Percentiles rank a stretch among this genome's conserved stretches.
phyloP scores from a whole-genome alignment of 352 stramenopile species.

The Phytophthora meadii region DNA sequence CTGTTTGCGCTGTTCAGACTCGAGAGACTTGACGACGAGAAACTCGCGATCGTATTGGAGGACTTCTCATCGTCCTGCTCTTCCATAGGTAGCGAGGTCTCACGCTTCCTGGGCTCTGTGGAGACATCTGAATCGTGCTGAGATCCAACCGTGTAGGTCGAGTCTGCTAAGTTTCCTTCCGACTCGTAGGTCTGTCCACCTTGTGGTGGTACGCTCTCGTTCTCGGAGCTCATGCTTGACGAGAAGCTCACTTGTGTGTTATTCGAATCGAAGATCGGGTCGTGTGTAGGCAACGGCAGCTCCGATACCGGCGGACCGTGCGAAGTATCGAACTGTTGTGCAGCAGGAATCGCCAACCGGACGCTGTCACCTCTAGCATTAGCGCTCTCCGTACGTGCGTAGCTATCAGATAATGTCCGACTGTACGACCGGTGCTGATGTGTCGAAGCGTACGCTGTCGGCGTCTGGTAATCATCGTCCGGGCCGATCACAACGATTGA shows the following conservation, averaged over 20 bases:
- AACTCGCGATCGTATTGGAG: conserved; percentile 31
- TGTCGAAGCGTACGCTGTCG: conserved; percentile 5
- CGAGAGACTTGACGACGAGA: conserved; percentile 33
- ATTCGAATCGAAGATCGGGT: conserved; percentile 27
- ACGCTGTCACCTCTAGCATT: neutral
- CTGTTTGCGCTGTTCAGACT: conserved; percentile 31
- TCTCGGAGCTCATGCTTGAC: conserved; percentile 36
- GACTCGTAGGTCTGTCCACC: conserved; percentile 18
- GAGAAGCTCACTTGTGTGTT: conserved; percentile 41
- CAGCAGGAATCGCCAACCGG: neutral
- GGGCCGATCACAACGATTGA: conserved; percentile 35
- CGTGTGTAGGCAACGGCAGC: neutral
- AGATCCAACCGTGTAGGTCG: conserved; percentile 16
- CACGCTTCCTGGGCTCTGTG: conserved; percentile 5
- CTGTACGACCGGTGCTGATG: conserved; percentile 15
- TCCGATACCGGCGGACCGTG: conserved; percentile 1
- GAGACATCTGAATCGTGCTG: conserved; percentile 10
- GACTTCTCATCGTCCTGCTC: neutral
- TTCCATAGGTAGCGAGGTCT: neutral
- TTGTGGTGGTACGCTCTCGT: neutral
- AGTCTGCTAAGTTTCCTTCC: conserved; percentile 10
- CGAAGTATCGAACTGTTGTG: conserved; percentile 14
- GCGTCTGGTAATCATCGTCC: conserved; percentile 26
- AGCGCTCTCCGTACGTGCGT: conserved; percentile 1
- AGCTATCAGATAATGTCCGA: neutral